Evolutionary conservation across 2,329 filamentous ascomycete genomes (phyloP), one percentile per base, ranked within the genome.

Genomic region (Colletotrichum navitas): DNA sequence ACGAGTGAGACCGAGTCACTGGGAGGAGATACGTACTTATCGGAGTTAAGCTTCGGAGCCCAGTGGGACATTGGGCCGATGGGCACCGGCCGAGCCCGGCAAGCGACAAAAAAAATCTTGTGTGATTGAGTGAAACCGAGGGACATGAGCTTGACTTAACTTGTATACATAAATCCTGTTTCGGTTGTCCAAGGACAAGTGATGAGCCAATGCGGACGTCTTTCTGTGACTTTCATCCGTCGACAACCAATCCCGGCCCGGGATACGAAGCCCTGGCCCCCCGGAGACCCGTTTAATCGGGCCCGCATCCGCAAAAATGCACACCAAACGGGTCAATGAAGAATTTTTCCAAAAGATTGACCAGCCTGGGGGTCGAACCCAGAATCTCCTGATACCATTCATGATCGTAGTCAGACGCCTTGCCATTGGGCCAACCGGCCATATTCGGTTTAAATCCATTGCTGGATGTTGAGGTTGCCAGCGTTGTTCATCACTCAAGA

Each of bases 341-440:
- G 32, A 47, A 29, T 21, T 18, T 36, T 59, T 8, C 1, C 6
- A 54, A 71, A 69, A 49, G 2, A 14, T 36, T 72, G 69, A 72
- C 69, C 69, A 72, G 65, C 69, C 69, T 72, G 69, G 69, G 69
- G 69, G 69, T 72, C 69, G 69, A 72, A 72, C 69, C 69, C 69
- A 72, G 69, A 72, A 72, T 72, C 65, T 72, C 69, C 69, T 72
- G 69, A 72, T 72, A 43, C 2, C 54, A 16, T 32, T 16, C 34
- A 18, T 0, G 21, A 49, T 82, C 80, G 80, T 82, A 82, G 81
- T 83, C 80, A 82, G 80, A 82, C 81, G 81, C 80, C 80, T 81
- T 83, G 80, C 77, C 80, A 82, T 80, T 80, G 78, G 79, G 78
- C 79, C 79, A 82, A 72, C 69, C 69, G 69, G 69, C 69, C 69